These are phyloP conservation scores for Microbotryum intermedium DNA, from an alignment of 1,284 basidiomycete genomes.

Conservation along the genomic window DNA sequence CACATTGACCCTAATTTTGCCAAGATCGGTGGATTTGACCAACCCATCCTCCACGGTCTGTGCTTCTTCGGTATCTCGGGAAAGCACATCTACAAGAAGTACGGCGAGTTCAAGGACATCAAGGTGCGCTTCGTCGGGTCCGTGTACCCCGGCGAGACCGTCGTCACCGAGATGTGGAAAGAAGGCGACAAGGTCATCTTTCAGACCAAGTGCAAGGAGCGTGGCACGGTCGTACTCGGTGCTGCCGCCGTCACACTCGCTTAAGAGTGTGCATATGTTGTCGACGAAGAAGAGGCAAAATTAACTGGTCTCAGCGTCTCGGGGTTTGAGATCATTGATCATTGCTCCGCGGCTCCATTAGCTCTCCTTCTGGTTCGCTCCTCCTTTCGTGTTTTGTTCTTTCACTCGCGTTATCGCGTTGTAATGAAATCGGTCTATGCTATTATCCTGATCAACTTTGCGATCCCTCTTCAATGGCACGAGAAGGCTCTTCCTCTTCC, in stretches of 20 bases:
- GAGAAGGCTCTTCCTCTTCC: no score
- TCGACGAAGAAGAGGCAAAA: background rate
- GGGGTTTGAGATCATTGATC: no score
- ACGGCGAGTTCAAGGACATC: slow-evolving; percentile 81
- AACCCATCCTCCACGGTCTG: slow-evolving; percentile 53
- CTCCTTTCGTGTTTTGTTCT: no score
- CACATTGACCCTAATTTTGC: slow-evolving; percentile 83
- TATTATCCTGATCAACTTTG: no score
- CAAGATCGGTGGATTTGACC: slow-evolving; percentile 85
- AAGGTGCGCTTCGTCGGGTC: slow-evolving; percentile 90
- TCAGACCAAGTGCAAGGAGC: slow-evolving; percentile 65
- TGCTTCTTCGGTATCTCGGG: slow-evolving; percentile 89
- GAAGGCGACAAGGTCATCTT: slow-evolving; percentile 88
- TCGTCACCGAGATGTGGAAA: slow-evolving; percentile 96
- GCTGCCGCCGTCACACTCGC: slow-evolving; percentile 66
- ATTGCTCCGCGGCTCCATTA: no score
- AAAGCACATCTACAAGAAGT: slow-evolving; percentile 86
- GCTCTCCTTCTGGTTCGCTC: no score
- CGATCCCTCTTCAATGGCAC: no score
- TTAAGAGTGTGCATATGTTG: no score
- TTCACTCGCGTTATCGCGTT: no score
- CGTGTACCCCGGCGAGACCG: slow-evolving; percentile 90
- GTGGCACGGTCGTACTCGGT: slow-evolving; percentile 56
- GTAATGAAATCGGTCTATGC: no score
- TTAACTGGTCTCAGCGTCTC: no score